Percentiles rank a stretch among this genome's conserved stretches.
These are phyloP conservation scores for Hypoxylon sp. DNA, from an alignment of 2,329 filamentous ascomycete genomes.

Conservation along the genomic window DNA sequence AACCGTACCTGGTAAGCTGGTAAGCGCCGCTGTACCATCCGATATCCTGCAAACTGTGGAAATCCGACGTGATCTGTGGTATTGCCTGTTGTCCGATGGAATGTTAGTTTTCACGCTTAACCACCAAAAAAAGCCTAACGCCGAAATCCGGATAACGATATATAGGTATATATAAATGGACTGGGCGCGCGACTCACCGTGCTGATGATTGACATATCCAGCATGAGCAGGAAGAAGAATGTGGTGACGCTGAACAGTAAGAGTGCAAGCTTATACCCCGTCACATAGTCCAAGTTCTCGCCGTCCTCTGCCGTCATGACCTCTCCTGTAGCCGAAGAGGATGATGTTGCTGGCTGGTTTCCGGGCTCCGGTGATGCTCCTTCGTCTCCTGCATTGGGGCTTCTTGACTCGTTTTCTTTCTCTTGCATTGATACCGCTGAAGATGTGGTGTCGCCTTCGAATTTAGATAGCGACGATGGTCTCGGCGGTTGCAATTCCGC, in stretches of 20 bases:
- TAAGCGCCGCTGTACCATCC: slow-evolving; percentile 71
- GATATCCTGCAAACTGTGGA: slow-evolving; percentile 66
- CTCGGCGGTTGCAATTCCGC: slow-evolving; percentile 15
- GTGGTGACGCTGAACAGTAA: slow-evolving; percentile 58
- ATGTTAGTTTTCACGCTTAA: slow-evolving; percentile 10
- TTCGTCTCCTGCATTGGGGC: not conserved
- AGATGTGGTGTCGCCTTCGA: slow-evolving; percentile 25
- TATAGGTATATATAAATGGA: not conserved
- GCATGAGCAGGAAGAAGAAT: slow-evolving; percentile 63
- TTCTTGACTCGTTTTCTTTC: slow-evolving; percentile 17
- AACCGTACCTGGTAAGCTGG: slow-evolving; percentile 60
- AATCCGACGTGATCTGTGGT: slow-evolving; percentile 65
- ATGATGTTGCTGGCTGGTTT: slow-evolving; percentile 2
- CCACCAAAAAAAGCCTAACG: not conserved
- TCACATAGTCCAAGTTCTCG: slow-evolving; percentile 48
- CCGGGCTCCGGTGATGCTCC: not conserved
- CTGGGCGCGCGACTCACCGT: slow-evolving; percentile 57
- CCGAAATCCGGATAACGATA: not conserved
- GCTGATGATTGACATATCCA: slow-evolving; percentile 68
- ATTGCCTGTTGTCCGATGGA: slow-evolving; percentile 57
- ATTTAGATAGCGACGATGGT: not conserved
- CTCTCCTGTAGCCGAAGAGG: slow-evolving; percentile 15
- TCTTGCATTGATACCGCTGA: slow-evolving; percentile 25
- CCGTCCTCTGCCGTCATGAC: slow-evolving; percentile 34
- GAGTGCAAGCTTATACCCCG: slow-evolving; percentile 48